Percentiles rank a stretch among this genome's conserved stretches.
phyloP scores from a whole-genome alignment of 192 early-diverging fungal genomes.

The Nowakowskiella sp. region DNA sequence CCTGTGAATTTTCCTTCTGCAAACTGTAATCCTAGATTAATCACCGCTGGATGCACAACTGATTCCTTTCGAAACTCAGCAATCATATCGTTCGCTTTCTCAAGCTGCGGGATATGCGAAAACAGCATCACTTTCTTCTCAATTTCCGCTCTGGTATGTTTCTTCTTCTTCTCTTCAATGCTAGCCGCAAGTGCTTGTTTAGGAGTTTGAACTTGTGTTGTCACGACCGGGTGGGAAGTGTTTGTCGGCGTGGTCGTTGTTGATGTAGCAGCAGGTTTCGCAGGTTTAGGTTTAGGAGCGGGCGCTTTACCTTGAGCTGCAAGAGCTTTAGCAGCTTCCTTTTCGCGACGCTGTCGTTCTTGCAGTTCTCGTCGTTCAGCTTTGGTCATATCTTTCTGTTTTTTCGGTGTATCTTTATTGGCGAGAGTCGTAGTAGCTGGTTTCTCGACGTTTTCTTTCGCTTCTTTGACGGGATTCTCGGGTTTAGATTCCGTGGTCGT shows the following conservation, averaged over 20 bases:
- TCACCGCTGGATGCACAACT: conserved; percentile 77
- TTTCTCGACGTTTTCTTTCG: too few species aligned
- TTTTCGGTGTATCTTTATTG: too few species aligned
- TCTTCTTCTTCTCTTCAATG: conserved; percentile 24
- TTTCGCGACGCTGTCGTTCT: conserved; percentile 73
- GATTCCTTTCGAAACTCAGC: conserved; percentile 27
- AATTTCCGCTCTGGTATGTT: conserved; percentile 30
- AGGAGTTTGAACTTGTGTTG: conserved; percentile 6
- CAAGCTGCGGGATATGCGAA: conserved; percentile 64
- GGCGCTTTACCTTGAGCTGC: conserved; percentile 34
- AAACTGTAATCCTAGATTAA: conserved; percentile 80
- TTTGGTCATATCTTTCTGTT: conserved; percentile 76
- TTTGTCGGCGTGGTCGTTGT: conserved; percentile 17
- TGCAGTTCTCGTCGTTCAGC: conserved; percentile 75
- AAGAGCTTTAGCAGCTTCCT: conserved; percentile 29
- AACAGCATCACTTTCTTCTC: conserved; percentile 60
- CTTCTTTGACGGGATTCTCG: too few species aligned
- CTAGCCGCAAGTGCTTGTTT: conserved; percentile 21
- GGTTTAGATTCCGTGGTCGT: too few species aligned
- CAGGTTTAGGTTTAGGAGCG: neutral
- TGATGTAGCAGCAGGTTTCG: neutral
- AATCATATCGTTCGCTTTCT: conserved; percentile 27
- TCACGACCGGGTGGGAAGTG: conserved; percentile 19
- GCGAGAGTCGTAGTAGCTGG: too few species aligned
- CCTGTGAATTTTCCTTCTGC: conserved; percentile 78